Evolutionary conservation across 805 yeast species (phyloP).

Genomic region (Yamadazyma insecticola): DNA sequence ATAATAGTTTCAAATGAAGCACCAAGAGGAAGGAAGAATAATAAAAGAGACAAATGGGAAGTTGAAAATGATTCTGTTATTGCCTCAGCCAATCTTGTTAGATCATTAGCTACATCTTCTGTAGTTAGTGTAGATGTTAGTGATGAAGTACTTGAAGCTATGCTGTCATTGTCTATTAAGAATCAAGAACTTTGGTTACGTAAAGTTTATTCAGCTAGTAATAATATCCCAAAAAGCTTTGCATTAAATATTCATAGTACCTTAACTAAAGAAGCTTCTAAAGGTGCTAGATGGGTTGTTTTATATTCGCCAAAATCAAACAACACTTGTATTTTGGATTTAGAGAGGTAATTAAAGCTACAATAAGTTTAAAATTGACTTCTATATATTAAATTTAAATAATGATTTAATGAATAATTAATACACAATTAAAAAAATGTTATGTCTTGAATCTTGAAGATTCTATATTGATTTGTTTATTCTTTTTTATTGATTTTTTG

Average conservation of each 20-base stretch:
- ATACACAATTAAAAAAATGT: too few species aligned
- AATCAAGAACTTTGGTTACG: constrained; percentile 81
- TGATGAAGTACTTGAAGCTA: constrained; percentile 83
- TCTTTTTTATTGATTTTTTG: too few species aligned
- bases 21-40: constrained; percentile 71
- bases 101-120: constrained; percentile 60
- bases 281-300: constrained; percentile 72
- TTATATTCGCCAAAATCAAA: constrained; percentile 76
- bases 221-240: constrained; percentile 80
- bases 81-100: constrained; percentile 52
- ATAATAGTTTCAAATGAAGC: constrained; percentile 74
- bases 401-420: too few species aligned
- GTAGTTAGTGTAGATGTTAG: constrained; percentile 73
- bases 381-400: too few species aligned
- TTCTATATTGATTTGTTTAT: background rate
- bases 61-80: constrained; percentile 67
- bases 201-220: constrained; percentile 70
- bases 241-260: constrained; percentile 69
- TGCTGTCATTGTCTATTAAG: constrained; percentile 66
- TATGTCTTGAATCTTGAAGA: too few species aligned
- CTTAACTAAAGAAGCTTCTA: constrained; percentile 65
- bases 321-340: constrained; percentile 50
- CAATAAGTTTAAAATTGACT: too few species aligned
- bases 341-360: too few species aligned
- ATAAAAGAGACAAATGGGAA: constrained; percentile 72